Percentiles rank a stretch among this genome's conserved stretches.
Evolutionary conservation across 139 green algal species (phyloP).

Genomic region (Closterium sp.): DNA sequence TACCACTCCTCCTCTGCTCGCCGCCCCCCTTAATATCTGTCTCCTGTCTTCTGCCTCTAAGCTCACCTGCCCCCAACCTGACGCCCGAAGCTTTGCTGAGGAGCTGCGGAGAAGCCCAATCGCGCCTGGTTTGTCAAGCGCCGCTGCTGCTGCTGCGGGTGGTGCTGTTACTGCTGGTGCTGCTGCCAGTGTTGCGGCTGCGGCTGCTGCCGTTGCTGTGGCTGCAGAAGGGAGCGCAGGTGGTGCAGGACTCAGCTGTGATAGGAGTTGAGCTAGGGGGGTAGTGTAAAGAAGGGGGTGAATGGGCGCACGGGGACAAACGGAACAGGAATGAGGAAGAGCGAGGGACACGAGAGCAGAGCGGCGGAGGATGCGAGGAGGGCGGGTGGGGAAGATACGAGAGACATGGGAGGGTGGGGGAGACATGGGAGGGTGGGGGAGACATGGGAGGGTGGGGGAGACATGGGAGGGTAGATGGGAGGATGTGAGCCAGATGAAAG

Average conservation of each 20-base stretch:
- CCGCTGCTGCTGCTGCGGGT: no score
- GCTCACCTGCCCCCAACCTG: not conserved
- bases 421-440: no score
- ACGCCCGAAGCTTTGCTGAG: not conserved
- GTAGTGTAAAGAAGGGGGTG: no score
- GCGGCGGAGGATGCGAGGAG: no score
- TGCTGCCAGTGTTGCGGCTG: not conserved
- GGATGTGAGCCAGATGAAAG: no score
- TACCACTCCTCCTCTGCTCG: not conserved
- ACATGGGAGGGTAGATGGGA: no score
- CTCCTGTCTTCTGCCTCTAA: not conserved
- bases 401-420: no score
- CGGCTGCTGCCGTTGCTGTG: not conserved
- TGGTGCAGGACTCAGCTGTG: not conserved
- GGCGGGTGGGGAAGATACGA: no score
- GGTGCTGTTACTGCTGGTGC: not conserved
- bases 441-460: no score
- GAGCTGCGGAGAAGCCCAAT: not conserved
- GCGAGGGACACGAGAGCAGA: no score
- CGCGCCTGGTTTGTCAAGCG: not conserved
- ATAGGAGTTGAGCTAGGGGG: not conserved
- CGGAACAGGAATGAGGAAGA: no score
- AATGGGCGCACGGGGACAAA: no score
- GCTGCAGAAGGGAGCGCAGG: not conserved
- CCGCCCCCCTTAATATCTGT: not conserved